phyloP scores from a whole-genome alignment of 768 basidiomycete species.

The Auriscalpium microsporum region DNA sequence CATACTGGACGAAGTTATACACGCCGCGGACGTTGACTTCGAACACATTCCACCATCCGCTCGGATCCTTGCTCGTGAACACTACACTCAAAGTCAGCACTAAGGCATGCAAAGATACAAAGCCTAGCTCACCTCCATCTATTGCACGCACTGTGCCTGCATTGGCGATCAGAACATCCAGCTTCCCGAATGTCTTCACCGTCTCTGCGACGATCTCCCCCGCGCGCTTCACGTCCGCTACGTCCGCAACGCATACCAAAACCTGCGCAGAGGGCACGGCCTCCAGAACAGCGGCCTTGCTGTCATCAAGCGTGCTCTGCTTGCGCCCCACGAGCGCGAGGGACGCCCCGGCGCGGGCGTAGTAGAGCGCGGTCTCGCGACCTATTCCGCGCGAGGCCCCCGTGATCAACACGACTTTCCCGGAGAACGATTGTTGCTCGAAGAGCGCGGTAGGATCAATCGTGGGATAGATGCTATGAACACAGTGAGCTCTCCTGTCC shows the following conservation, averaged over 20 bases:
- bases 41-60: slow-evolving; percentile 18
- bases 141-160: background rate
- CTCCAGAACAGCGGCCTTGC: slow-evolving; percentile 2
- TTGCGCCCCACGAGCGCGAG: slow-evolving; percentile 9
- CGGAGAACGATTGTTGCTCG: slow-evolving; percentile 2
- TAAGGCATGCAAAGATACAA: no score
- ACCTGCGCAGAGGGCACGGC: slow-evolving; percentile 1
- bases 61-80: slow-evolving; percentile 14
- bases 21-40: slow-evolving; percentile 18
- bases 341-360: slow-evolving; percentile 11
- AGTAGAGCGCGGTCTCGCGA: slow-evolving; percentile 7
- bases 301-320: slow-evolving; percentile 7
- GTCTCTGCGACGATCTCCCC: slow-evolving; percentile 5
- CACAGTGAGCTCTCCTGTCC: background rate
- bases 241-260: slow-evolving; percentile 7
- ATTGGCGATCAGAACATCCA: slow-evolving; percentile 17
- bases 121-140: background rate
- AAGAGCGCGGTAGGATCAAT: background rate
- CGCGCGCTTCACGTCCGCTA: background rate
- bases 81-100: background rate
- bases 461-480: background rate
- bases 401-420: slow-evolving; percentile 15
- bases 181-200: slow-evolving; percentile 14
- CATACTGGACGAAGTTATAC: slow-evolving; percentile 18
- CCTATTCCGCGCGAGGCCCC: slow-evolving; percentile 13